phyloP scores from a whole-genome alignment of 305 asterid species.

The Fraxinus sp. region DNA sequence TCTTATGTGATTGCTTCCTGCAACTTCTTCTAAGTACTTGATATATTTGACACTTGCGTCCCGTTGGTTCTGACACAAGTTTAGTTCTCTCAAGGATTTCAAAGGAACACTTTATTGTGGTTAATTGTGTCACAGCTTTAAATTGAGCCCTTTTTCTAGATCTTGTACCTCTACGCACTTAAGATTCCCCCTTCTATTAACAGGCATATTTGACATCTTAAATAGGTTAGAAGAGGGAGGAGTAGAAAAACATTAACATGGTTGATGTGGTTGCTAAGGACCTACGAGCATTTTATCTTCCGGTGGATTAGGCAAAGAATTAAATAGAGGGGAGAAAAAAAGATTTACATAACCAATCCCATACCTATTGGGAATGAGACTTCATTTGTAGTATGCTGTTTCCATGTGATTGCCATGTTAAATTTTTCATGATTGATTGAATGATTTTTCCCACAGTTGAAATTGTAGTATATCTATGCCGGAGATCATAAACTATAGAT shows the following conservation, averaged over 20 bases:
- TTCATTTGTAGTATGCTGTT: neutral
- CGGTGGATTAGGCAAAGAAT: neutral
- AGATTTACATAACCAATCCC: neutral
- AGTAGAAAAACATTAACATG: neutral
- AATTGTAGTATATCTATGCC: neutral
- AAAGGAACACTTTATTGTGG: neutral
- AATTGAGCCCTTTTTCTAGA: neutral
- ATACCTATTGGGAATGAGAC: neutral
- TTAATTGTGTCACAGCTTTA: neutral
- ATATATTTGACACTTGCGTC: neutral
- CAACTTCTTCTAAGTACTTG: neutral
- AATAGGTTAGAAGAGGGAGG: neutral
- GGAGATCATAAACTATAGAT: neutral
- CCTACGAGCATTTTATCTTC: neutral
- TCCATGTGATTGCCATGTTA: neutral
- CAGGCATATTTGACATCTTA: neutral
- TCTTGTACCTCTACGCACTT: neutral
- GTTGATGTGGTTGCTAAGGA: neutral
- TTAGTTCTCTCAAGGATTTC: neutral
- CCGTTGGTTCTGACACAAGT: neutral
- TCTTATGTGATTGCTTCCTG: neutral
- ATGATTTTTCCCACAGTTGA: neutral
- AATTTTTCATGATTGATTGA: neutral
- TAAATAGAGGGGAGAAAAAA: neutral
- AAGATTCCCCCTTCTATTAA: neutral